These are phyloP conservation scores for Fereydounia khargensis DNA, from an alignment of 1,284 basidiomycete genomes.

Conservation along the genomic window DNA sequence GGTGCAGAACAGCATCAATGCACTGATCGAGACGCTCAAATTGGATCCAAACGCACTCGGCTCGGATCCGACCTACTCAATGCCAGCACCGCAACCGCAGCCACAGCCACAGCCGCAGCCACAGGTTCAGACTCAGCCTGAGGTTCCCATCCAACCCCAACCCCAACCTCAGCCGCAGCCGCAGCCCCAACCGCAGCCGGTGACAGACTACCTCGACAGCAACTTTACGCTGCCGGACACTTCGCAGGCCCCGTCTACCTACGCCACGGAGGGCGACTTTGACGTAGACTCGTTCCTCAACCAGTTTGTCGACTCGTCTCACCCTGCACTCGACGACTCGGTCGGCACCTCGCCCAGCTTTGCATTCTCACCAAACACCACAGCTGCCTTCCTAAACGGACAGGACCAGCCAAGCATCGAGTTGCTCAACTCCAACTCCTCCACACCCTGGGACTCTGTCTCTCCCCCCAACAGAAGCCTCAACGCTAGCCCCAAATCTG, in stretches of 20 bases:
- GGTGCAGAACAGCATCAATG: conserved; percentile 70
- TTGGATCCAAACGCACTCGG: conserved; percentile 59
- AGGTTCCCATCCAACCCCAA: too few species aligned
- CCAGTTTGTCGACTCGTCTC: conserved; percentile 38
- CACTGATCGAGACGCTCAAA: conserved; percentile 70
- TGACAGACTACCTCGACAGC: too few species aligned
- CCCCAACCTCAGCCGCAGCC: neutral
- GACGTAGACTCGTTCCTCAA: conserved; percentile 47
- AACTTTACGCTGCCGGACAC: neutral
- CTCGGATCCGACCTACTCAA: neutral
- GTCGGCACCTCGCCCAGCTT: conserved; percentile 18
- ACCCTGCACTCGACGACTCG: neutral
- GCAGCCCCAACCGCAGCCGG: too few species aligned
- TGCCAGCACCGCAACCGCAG: neutral
- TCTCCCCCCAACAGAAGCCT: too few species aligned
- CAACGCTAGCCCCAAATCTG: too few species aligned
- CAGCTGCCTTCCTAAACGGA: conserved; percentile 26
- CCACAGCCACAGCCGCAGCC: too few species aligned
- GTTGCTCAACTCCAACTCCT: too few species aligned
- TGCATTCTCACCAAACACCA: conserved; percentile 26
- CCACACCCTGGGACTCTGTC: too few species aligned
- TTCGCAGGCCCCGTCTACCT: neutral
- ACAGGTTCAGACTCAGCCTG: too few species aligned
- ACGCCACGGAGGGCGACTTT: conserved; percentile 24
- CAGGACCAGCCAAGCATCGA: too few species aligned